Percentiles rank a stretch among this genome's conserved stretches.
Conservation (phyloP, 495 filamentous ascomycete species). For the Aspergillus ostianus region DNA sequence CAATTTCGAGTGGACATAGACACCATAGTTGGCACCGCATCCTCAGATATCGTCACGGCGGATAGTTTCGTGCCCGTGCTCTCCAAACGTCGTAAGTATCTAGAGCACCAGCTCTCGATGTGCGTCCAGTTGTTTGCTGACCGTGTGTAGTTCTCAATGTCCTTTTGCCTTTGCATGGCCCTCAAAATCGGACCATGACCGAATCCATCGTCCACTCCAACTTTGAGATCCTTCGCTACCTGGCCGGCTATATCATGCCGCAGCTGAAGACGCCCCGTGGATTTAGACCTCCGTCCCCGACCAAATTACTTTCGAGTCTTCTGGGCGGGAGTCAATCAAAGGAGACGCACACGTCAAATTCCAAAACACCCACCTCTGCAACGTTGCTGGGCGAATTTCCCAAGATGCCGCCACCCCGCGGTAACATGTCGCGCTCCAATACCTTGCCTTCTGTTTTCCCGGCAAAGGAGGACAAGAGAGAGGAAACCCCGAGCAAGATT, state of each 20-base stretch:
- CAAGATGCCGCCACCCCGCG: conserved; percentile 38
- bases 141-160: conserved; percentile 55
- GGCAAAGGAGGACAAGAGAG: conserved; percentile 29
- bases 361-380: conserved; percentile 39
- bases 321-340: conserved; percentile 55
- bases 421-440: conserved; percentile 37
- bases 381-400: conserved; percentile 39
- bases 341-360: conserved; percentile 28
- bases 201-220: conserved; percentile 47
- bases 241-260: conserved; percentile 61
- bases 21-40: conserved; percentile 59
- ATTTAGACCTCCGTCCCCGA: conserved; percentile 77
- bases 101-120: neutral
- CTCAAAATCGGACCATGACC: conserved; percentile 65
- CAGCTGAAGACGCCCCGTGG: conserved; percentile 52
- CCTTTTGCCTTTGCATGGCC: conserved; percentile 64
- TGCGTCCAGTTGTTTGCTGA: conserved; percentile 9
- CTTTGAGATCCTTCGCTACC: conserved; percentile 69
- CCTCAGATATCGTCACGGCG: conserved; percentile 64
- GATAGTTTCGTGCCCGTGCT: conserved; percentile 69
- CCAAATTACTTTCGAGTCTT: conserved; percentile 86
- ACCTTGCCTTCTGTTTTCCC: conserved; percentile 39
- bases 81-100: conserved; percentile 60
- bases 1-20: conserved; percentile 60
- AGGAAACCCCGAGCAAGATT: conserved; percentile 33